Evolutionary conservation across 306 rosid genomes (phyloP).

Genomic region (Rosa chinensis): DNA sequence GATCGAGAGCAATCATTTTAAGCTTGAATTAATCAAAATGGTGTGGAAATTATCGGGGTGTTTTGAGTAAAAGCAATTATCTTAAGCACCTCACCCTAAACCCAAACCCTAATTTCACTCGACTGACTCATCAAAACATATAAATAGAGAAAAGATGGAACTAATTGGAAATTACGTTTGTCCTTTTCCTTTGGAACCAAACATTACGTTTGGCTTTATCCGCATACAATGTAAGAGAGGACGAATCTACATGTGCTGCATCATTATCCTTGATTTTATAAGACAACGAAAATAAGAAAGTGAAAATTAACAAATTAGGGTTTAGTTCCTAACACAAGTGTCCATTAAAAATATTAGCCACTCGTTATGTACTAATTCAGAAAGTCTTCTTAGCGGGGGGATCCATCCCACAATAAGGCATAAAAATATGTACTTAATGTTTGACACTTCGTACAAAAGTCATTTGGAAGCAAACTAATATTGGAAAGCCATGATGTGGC

Average conservation of each 20-base stretch:
- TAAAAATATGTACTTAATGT: conserved; percentile 14
- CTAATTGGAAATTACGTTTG: conserved; percentile 16
- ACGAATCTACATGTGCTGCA: conserved; percentile 5
- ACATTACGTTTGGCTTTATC: conserved; percentile 14
- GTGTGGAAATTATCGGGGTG: neutral
- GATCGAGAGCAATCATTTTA: neutral
- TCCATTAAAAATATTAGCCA: conserved; percentile 12
- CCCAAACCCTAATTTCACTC: neutral
- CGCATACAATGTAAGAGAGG: conserved; percentile 9
- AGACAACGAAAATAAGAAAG: neutral
- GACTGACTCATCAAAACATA: neutral
- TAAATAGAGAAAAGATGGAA: neutral
- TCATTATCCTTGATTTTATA: conserved; percentile 30
- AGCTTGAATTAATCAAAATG: neutral
- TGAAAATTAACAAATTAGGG: conserved; percentile 3
- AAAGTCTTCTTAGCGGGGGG: conserved; percentile 20
- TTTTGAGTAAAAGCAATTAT: neutral
- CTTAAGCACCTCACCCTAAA: neutral
- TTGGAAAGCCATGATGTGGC: conserved; percentile 36
- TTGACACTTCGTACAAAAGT: conserved; percentile 39
- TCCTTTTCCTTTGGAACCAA: neutral
- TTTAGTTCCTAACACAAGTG: conserved; percentile 40
- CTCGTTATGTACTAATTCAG: conserved; percentile 30
- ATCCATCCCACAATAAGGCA: conserved; percentile 22
- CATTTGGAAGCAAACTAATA: conserved; percentile 33